Evolutionary conservation across 1,139 yeast genomes (phyloP), one percentile per base, ranked within the genome.

Genomic region (Candida sp.): DNA sequence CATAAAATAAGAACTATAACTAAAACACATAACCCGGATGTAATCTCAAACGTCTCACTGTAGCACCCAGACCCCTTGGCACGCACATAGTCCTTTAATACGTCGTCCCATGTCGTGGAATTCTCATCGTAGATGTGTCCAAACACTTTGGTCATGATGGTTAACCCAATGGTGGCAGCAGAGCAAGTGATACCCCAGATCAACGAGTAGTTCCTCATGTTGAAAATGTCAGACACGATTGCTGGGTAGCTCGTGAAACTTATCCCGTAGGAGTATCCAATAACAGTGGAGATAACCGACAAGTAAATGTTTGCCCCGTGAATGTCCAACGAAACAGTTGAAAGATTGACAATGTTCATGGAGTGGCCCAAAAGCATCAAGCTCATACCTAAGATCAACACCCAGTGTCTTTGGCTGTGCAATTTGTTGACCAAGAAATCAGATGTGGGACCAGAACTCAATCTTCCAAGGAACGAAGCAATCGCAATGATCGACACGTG

Each of bases 211-310:
- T 85, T 80, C 17, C 73, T 75, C 62, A 90, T 80, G 27, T 93
- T 93, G 70, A 90, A 90, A 11, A 84, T 73, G 58, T 91, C 97
- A 1, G 94, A 85, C 30, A 89, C 75, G 26, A 90, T 83, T 1
- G 94, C 88, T 0, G 97, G 97, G 65, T 84, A 88, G 5, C 91
- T 80, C 0, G 97, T 94, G 66, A 88, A 90, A 48, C 87, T 75
- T 47, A 88, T 78, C 1, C 97, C 97, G 68, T 90, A 91, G 11
- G 91, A 85, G 44, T 80, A 73, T 0, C 97, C 97, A 49, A 86
- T 81, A 5, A 84, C 64, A 32, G 80, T 69, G 0, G 94, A 86
- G n/a, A 86, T 75, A 1, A 80, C 43, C 63, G 64, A 59, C 7
- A 71, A 54, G 33, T 81, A 74, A 46, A 84, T 60, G 54, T 68